Evolutionary conservation across 768 basidiomycete genomes (phyloP), one percentile per base, ranked within the genome.

Genomic region (Tubosaeta sp.): DNA sequence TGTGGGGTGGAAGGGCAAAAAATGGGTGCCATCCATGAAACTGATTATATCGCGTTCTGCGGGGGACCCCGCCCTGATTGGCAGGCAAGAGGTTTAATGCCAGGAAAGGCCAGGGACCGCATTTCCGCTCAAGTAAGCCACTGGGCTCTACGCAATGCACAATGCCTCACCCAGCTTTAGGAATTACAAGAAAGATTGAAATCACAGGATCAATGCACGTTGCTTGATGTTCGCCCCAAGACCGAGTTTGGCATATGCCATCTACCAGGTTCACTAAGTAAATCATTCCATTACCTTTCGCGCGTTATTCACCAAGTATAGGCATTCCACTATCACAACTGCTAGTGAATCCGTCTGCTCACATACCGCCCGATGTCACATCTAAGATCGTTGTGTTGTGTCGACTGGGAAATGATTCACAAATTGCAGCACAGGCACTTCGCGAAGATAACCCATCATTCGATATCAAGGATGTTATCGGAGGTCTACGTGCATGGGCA

Each of bases 381-480:
- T 65, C 58, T 10, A 66, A 73, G 9, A 43, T 65, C 16, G 83
- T 83, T 54, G 72, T 97, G 16, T 69, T 97, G 26, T 98, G 95
- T 69, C 79, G 91, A 29, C 74, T 92, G 19, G 95, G 95, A 5
- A 98, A 97, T 62, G 95, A 97, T 67, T 95, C 92, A 1, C 90
- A 92, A 66, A 79, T 91, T 17, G 95, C 94, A 29, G 93, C 84
- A 0, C 75, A 83, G 33, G 72, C 70, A 8, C 60, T 63, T 44
- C 60, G 55, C 19, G 66, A 62, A 43, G n/a, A 57, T 8, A 54
- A 53, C 32, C 59, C 63, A 13, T 62, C 47, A 3, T 54, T 64
- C 6, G 59, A 72, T 33, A 72, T 88, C 16, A 80, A 73, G 60
- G 88, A 95, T 68, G 76, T 95, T 5, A 72, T 89, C 8, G 94